Evolutionary conservation across 2,329 filamentous ascomycete genomes (phyloP), one percentile per base, ranked within the genome.

Genomic region (Dactylonectria macrodidyma): DNA sequence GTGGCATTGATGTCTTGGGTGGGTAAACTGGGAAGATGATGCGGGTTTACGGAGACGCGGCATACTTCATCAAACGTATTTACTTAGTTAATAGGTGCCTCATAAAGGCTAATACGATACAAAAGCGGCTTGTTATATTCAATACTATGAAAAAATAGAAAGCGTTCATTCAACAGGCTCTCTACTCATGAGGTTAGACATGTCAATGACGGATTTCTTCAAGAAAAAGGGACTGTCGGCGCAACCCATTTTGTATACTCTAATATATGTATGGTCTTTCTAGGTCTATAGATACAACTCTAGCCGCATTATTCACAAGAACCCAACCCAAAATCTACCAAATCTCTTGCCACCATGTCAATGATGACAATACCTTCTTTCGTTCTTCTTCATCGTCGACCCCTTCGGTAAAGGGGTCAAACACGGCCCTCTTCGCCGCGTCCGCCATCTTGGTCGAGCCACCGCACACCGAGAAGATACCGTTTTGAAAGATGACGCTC

Each of bases 371-470:
- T 36, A 77, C 71, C 60, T 70, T 75, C 73, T 84, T 83, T 1
- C 85, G 83, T 61, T 78, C 74, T 33, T 81, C 81, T n/a, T 80
- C 74, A 11, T 81, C 74, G 3, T 75, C 65, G 1, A 77, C 79
- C 0, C 78, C 81, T 9, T 80, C 74, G 2, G 85, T 80, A 69
- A 87, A 83, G 1, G 82, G 84, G 52, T 88, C 86, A 48, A 84
- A 81, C 11, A 90, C 80, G 2, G 87, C 87, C 16, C 76, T 78
- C 60, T 86, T 85, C 48, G 89, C 88, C 2, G 87, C 84, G 52
- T 84, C 81, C 0, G 88, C 88, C 88, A 90, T 90, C 73, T 84
- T 86, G 1, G 87, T 86, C 34, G 87, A 85, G 61, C 87, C 89
- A 8, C 88, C 88, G 59, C 88, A 90, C 5, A 90, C 78, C 61